phyloP scores from a whole-genome alignment of 169 alveolate genomes.

The Eimeria maxima region DNA sequence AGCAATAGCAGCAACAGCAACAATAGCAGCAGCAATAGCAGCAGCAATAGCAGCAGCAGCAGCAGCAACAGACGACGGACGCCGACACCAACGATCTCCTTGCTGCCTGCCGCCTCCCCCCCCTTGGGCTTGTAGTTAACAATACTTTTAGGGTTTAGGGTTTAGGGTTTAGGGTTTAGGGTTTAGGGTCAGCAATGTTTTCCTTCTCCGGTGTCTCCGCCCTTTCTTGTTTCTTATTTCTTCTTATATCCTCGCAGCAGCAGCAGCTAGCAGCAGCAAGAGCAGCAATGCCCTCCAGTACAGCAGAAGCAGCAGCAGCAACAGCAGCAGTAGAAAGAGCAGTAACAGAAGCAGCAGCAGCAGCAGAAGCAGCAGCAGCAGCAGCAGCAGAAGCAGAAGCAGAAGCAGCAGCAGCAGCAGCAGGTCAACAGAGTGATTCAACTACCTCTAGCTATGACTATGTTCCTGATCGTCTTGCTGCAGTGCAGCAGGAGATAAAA shows the following conservation, averaged over 20 bases:
- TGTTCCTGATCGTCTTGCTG: background rate
- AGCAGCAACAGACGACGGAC: background rate
- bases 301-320: conserved; percentile 2
- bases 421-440: background rate
- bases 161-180: conserved; percentile 30
- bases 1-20: conserved; percentile 16
- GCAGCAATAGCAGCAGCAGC: conserved; percentile 50
- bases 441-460: background rate
- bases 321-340: background rate
- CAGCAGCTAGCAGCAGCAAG: conserved; percentile 6
- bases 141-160: conserved; percentile 19
- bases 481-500: background rate
- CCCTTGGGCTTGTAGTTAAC: too few relatives aligned
- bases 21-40: background rate
- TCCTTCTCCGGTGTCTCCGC: background rate
- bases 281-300: background rate
- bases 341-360: background rate
- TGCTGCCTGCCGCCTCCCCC: too few relatives aligned
- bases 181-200: background rate
- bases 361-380: background rate
- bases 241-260: background rate
- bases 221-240: background rate
- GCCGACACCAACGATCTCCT: too few relatives aligned
- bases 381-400: too few relatives aligned
- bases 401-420: background rate